phyloP scores from a whole-genome alignment of 2,329 filamentous ascomycete species.

The Sphaerulina musiva region DNA sequence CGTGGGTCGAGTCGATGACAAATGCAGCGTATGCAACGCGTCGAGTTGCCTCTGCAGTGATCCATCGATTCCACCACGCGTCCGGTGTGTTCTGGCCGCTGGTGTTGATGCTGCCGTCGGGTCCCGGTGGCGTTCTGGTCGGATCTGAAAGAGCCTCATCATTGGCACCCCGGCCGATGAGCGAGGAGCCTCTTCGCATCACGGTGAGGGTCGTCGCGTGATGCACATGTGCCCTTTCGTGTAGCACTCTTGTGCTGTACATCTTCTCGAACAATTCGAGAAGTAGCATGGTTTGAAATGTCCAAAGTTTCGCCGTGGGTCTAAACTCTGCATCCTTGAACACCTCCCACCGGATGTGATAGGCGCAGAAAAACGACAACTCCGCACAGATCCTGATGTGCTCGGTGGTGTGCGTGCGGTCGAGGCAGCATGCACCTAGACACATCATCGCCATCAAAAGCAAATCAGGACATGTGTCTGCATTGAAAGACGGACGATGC shows the following conservation, averaged over 20 bases:
- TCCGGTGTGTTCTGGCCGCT: slow-evolving; percentile 59
- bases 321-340: slow-evolving; percentile 87
- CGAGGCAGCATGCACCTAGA: slow-evolving; percentile 82
- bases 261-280: slow-evolving; percentile 96
- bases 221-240: slow-evolving; percentile 93
- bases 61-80: slow-evolving; percentile 95
- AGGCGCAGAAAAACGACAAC: slow-evolving; percentile 81
- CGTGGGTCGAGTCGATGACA: slow-evolving; percentile 89
- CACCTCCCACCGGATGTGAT: slow-evolving; percentile 91
- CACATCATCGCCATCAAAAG: slow-evolving; percentile 84
- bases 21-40: slow-evolving; percentile 90
- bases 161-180: slow-evolving; percentile 76
- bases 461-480: slow-evolving; percentile 77
- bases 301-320: slow-evolving; percentile 89
- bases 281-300: slow-evolving; percentile 84
- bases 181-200: slow-evolving; percentile 86
- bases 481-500: slow-evolving; percentile 87
- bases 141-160: slow-evolving; percentile 69
- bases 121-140: slow-evolving; percentile 40
- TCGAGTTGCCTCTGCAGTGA: slow-evolving; percentile 83
- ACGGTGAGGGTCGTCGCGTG: slow-evolving; percentile 91
- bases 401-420: slow-evolving; percentile 69
- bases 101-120: slow-evolving; percentile 43
- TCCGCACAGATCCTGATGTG: slow-evolving; percentile 71
- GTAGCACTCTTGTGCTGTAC: slow-evolving; percentile 84